Conservation (phyloP, 2,329 filamentous ascomycete genomes). For the Colletotrichum aenigma region DNA sequence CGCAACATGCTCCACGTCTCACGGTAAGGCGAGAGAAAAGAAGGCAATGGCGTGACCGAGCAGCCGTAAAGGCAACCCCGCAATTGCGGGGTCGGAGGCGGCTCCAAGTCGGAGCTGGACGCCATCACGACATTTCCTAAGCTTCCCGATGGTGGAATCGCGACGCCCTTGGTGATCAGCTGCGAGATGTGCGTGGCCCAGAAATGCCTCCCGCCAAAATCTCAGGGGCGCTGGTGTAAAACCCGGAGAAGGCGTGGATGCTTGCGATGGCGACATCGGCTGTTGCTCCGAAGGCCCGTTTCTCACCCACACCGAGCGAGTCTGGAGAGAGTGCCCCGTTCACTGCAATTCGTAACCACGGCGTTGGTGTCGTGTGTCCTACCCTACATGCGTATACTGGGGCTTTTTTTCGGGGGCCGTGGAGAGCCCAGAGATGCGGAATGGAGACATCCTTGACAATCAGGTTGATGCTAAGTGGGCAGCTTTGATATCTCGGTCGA, state of each 20-base stretch:
- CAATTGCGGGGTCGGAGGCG: slow-evolving; percentile 17
- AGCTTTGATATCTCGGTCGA: background rate
- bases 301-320: background rate
- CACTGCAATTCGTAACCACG: background rate
- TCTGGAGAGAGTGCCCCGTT: background rate
- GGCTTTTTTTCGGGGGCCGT: background rate
- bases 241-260: background rate
- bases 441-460: background rate
- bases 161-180: background rate
- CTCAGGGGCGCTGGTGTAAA: background rate
- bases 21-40: slow-evolving; percentile 1
- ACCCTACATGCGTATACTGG: slow-evolving; percentile 1
- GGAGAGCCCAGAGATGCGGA: background rate
- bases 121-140: slow-evolving; percentile 10
- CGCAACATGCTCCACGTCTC: background rate
- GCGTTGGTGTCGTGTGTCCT: background rate
- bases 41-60: slow-evolving; percentile 16
- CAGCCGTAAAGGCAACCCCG: background rate
- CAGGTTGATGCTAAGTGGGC: background rate
- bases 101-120: background rate
- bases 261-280: background rate
- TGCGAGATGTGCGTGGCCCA: background rate
- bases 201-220: background rate
- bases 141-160: slow-evolving; percentile 1
- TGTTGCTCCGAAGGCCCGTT: background rate